Percentiles rank a stretch among this genome's conserved stretches.
Evolutionary conservation across 148 eudicot genomes (phyloP).

Genomic region (Mesembryanthemum crystallinum): DNA sequence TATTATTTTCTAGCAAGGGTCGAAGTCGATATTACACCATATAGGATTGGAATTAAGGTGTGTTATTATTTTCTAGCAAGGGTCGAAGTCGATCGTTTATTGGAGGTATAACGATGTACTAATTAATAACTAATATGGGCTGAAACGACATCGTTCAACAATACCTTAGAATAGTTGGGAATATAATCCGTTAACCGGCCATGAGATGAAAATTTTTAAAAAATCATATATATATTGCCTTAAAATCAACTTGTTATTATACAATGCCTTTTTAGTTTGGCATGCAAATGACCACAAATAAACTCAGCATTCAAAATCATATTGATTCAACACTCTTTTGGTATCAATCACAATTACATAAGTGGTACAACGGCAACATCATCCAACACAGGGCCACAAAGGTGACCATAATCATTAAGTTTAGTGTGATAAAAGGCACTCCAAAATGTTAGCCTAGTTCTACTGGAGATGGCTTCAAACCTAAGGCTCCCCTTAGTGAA

Average conservation of each 20-base stretch:
- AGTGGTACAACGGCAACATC: slow-evolving; percentile 47
- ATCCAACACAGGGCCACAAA: slow-evolving; percentile 82
- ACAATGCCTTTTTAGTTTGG: background rate
- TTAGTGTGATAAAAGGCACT: slow-evolving; percentile 63
- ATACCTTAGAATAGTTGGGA: too few species aligned
- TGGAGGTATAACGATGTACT: too few species aligned
- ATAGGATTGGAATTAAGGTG: too few species aligned
- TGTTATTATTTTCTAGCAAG: too few species aligned
- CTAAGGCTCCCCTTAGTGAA: slow-evolving; percentile 20
- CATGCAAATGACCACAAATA: background rate
- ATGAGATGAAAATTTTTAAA: too few species aligned
- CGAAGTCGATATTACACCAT: too few species aligned
- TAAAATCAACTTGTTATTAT: background rate
- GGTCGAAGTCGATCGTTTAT: too few species aligned
- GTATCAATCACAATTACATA: background rate
- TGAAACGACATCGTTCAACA: too few species aligned
- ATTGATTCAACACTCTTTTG: background rate
- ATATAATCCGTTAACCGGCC: too few species aligned
- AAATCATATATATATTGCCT: too few species aligned
- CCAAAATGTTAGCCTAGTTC: slow-evolving; percentile 42
- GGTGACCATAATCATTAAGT: slow-evolving; percentile 38
- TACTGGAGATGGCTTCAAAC: slow-evolving; percentile 23
- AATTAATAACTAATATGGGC: too few species aligned
- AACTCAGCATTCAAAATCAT: background rate
- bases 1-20: too few species aligned